Evolutionary conservation across 2,329 filamentous ascomycete species (phyloP), one percentile per base, ranked within the genome.

Genomic region (Drechmeria coniospora): DNA sequence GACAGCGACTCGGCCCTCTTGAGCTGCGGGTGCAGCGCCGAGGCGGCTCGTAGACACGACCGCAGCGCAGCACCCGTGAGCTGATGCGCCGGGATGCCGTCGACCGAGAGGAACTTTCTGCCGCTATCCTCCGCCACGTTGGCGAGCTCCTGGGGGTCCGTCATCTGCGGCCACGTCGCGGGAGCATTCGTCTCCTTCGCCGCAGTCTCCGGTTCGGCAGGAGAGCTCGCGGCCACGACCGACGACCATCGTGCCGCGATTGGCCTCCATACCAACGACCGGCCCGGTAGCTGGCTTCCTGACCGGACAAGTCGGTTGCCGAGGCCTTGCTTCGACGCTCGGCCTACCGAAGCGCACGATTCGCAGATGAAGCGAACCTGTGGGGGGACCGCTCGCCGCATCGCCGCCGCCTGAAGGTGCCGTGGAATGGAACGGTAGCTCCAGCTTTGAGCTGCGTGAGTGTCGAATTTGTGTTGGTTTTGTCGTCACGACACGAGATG

Each of bases 1-100:
- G 50, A 44, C 34, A 58, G 49, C 26, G 46, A 49, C 29, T 59
- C 50, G 13, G 50, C 48, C 34, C 49, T 46, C 42, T 47, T 46
- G 22, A 54, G 39, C 29, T 58, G 53, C 15, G 57, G 55, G 29
- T 59, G 53, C 10, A 61, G 49, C 8, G 51, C 46, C n/a, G 53
- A 49, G 12, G 61, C 61, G 14, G 57, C 59, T 30, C 50, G 53
- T 28, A 56, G 51, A 39, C 59, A 63, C 14, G 56, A 51, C 24
- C 54, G 53, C 33, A 68, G 50, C 5, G 60, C 59, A 3, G 51
- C 49, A 6, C 50, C 44, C 3, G 60, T 61, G 31, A 58, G 46
- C 29, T 55, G 44, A 33, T 59, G 52, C 2, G 54, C 47, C 1
- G 62, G 63, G 18, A 65, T 57, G 22, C 54, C 57, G 26, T 55